Percentiles rank a stretch among this genome's conserved stretches.
Evolutionary conservation across 2,329 filamentous ascomycete genomes (phyloP).

Genomic region (Fusarium udum): DNA sequence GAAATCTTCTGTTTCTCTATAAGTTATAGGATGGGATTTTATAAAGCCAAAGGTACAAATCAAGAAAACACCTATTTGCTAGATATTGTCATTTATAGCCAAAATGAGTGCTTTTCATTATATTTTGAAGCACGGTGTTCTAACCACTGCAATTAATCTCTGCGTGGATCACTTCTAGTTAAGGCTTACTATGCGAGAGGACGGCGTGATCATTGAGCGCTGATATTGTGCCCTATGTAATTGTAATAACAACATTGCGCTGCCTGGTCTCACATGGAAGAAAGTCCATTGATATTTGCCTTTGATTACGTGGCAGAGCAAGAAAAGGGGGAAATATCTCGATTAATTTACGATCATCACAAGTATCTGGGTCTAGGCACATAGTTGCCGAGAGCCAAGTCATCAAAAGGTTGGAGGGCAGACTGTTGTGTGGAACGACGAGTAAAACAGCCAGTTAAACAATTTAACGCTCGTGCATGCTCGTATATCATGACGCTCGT

Average conservation of each 20-base stretch:
- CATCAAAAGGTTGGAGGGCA: not conserved
- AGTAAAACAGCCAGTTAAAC: not conserved
- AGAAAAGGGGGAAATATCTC: not conserved
- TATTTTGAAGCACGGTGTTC: not conserved
- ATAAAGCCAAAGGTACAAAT: not conserved
- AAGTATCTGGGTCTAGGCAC: slow-evolving; percentile 10
- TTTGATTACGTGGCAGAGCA: not conserved
- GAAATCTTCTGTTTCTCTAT: not conserved
- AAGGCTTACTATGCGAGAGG: not conserved
- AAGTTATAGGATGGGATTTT: not conserved
- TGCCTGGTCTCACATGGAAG: not conserved
- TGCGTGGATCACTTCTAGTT: not conserved
- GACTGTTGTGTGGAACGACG: not conserved
- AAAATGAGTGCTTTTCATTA: not conserved
- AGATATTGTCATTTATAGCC: no score
- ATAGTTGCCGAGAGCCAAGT: slow-evolving; percentile 29
- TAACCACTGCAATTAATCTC: not conserved
- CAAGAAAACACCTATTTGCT: not conserved
- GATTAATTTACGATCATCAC: not conserved
- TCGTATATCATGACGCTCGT: not conserved
- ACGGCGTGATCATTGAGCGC: not conserved
- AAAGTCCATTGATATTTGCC: not conserved
- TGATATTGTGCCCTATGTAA: not conserved
- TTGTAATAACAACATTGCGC: not conserved
- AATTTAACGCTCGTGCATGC: not conserved